A percentile compares a stretch with the other conserved stretches of the same genome.
Evolutionary conservation across 2,329 filamentous ascomycete species (phyloP).

Genomic region (Cordyceps farinosa): DNA sequence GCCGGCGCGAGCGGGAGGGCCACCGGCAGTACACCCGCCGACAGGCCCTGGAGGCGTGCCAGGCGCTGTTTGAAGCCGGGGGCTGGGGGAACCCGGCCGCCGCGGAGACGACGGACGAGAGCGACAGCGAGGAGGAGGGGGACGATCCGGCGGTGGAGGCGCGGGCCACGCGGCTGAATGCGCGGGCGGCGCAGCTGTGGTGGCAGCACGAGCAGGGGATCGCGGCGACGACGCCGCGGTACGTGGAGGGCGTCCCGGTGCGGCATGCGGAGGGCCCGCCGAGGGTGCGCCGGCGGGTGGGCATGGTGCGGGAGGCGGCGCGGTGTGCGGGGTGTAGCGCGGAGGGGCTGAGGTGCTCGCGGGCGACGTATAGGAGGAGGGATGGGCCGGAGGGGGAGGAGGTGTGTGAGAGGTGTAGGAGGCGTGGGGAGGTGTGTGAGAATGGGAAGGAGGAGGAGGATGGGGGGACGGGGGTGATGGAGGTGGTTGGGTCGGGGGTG

Average conservation of each 20-base stretch:
- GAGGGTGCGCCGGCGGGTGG: slow-evolving; percentile 15
- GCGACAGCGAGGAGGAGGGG: background rate
- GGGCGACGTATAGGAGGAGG: slow-evolving; percentile 3
- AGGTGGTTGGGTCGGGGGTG: slow-evolving; percentile 6
- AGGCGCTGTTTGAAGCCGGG: background rate
- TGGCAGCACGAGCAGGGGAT: slow-evolving; percentile 14
- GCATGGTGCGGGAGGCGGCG: background rate
- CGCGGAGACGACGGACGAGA: background rate
- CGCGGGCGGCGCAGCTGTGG: slow-evolving; percentile 18
- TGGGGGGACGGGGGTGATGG: background rate
- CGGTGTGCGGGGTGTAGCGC: slow-evolving; percentile 27
- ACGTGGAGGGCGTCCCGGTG: slow-evolving; percentile 29
- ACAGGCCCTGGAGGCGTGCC: background rate
- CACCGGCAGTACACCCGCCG: background rate
- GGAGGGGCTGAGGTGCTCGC: slow-evolving; percentile 26
- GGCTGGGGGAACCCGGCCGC: background rate
- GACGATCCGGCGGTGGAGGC: background rate
- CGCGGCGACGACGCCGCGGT: slow-evolving; percentile 20
- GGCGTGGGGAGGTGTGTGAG: background rate
- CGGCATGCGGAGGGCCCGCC: slow-evolving; percentile 21
- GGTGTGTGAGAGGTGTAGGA: background rate
- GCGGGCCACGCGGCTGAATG: slow-evolving; percentile 16
- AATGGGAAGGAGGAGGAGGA: background rate
- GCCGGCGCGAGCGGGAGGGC: background rate
- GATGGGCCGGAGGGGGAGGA: background rate